A percentile compares a stretch with the other conserved stretches of the same genome.
Evolutionary conservation across 148 eudicot genomes (phyloP).

Genomic region (Silene conica): DNA sequence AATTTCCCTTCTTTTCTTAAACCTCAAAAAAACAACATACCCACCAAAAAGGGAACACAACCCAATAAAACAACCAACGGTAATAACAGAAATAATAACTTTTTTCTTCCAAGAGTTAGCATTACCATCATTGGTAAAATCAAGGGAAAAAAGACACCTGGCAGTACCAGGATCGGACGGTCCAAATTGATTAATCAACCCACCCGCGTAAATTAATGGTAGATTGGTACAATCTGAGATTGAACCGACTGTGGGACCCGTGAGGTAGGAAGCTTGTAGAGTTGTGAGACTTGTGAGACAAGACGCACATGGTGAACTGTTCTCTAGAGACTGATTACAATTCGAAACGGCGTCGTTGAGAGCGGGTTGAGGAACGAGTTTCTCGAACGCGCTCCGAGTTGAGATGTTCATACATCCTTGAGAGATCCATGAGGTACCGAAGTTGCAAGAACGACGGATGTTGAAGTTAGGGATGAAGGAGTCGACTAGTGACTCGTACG

Average conservation of each 20-base stretch:
- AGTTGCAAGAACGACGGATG: slow-evolving; percentile 44
- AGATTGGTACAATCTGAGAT: slow-evolving; percentile 59
- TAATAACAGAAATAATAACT: slow-evolving; percentile 27
- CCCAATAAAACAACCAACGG: slow-evolving; percentile 28
- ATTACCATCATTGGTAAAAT: slow-evolving; percentile 8
- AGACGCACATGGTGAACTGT: slow-evolving; percentile 50
- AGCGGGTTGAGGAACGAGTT: slow-evolving; percentile 20
- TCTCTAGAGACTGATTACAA: slow-evolving; percentile 51
- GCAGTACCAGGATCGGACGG: slow-evolving; percentile 64
- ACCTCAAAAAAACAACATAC: slow-evolving; percentile 23
- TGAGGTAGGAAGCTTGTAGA: slow-evolving; percentile 44
- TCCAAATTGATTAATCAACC: slow-evolving; percentile 44
- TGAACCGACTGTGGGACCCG: slow-evolving; percentile 35
- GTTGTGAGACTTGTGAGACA: slow-evolving; percentile 38
- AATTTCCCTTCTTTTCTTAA: slow-evolving; percentile 24
- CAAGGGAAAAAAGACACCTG: slow-evolving; percentile 46
- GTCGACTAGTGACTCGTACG: slow-evolving; percentile 42
- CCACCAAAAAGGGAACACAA: slow-evolving; percentile 30
- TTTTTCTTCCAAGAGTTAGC: slow-evolving; percentile 16
- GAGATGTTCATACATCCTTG: slow-evolving; percentile 72
- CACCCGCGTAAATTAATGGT: slow-evolving; percentile 60
- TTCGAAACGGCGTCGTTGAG: slow-evolving; percentile 27
- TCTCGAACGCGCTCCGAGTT: slow-evolving; percentile 44
- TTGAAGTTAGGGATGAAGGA: slow-evolving; percentile 39
- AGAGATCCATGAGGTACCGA: slow-evolving; percentile 47